Evolutionary conservation across 768 basidiomycete genomes (phyloP).

Genomic region (Chalciporus chontae): DNA sequence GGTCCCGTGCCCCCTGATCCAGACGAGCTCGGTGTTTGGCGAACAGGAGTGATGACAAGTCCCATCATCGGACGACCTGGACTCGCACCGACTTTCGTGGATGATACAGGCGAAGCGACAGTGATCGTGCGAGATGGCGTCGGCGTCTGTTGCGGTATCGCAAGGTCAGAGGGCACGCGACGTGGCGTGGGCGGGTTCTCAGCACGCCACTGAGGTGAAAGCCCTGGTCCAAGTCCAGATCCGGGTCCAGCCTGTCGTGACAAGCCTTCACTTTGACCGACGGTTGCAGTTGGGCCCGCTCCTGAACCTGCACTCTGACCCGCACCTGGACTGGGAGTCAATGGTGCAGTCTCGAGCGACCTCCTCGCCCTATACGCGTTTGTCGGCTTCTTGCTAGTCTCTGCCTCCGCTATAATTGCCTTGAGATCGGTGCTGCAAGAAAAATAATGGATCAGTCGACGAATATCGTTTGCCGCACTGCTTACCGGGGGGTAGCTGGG

Average conservation of each 20-base stretch:
- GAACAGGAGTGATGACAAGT: slow-evolving; percentile 60
- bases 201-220: slow-evolving; percentile 6
- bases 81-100: slow-evolving; percentile 21
- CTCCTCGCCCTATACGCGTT: neutral
- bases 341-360: neutral
- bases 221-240: neutral
- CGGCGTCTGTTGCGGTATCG: neutral
- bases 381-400: slow-evolving; percentile 26
- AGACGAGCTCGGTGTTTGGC: slow-evolving; percentile 36
- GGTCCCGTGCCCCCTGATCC: slow-evolving; percentile 18
- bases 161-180: slow-evolving; percentile 9
- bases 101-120: slow-evolving; percentile 16
- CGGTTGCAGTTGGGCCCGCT: neutral
- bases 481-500: slow-evolving; percentile 49
- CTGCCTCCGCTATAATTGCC: slow-evolving; percentile 80
- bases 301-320: neutral
- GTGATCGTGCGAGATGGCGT: neutral
- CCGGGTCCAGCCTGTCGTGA: slow-evolving; percentile 1
- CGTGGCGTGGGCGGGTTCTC: slow-evolving; percentile 7
- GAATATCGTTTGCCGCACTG: slow-evolving; percentile 11
- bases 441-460: slow-evolving; percentile 8
- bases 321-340: neutral
- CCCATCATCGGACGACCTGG: slow-evolving; percentile 42
- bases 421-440: slow-evolving; percentile 72
- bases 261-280: neutral